Evolutionary conservation across 768 basidiomycete genomes (phyloP).

Genomic region (Candolleomyces eurysporus): DNA sequence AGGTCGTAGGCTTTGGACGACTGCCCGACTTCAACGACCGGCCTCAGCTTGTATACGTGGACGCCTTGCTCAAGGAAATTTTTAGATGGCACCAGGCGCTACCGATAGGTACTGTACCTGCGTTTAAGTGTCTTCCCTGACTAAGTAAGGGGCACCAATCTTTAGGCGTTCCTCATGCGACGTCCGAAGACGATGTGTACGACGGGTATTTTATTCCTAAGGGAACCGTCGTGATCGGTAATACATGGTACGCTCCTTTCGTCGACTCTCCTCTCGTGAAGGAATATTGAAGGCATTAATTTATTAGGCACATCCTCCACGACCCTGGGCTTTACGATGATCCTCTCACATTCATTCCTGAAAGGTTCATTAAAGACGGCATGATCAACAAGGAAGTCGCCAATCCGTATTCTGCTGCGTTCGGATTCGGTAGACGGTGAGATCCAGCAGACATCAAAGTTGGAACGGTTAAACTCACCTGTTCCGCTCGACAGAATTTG

Average conservation of each 20-base stretch:
- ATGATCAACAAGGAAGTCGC: conserved; percentile 3
- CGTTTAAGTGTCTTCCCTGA: background rate
- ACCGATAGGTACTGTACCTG: conserved; percentile 24
- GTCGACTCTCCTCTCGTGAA: background rate
- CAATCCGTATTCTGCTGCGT: conserved; percentile 10
- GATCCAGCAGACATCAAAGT: background rate
- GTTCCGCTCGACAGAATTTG: conserved; percentile 17
- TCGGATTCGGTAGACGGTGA: conserved; percentile 21
- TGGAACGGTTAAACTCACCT: background rate
- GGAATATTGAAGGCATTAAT: too few species aligned
- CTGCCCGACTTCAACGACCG: conserved; percentile 23
- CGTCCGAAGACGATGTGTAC: conserved; percentile 35
- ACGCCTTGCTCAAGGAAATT: conserved; percentile 23
- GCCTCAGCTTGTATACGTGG: conserved; percentile 14
- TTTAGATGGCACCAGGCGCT: conserved; percentile 29
- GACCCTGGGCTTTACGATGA: conserved; percentile 29
- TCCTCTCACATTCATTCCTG: conserved; percentile 28
- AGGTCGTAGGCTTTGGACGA: conserved; percentile 13
- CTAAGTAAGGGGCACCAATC: background rate
- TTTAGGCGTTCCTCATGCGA: conserved; percentile 28
- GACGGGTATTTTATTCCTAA: conserved; percentile 30
- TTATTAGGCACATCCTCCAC: conserved; percentile 27
- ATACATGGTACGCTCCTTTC: conserved; percentile 20
- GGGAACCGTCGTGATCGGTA: conserved; percentile 26
- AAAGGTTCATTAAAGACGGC: conserved; percentile 23